Conservation (phyloP, 176 grass and related monocot species). For the Bothriochloa decipiens region DNA sequence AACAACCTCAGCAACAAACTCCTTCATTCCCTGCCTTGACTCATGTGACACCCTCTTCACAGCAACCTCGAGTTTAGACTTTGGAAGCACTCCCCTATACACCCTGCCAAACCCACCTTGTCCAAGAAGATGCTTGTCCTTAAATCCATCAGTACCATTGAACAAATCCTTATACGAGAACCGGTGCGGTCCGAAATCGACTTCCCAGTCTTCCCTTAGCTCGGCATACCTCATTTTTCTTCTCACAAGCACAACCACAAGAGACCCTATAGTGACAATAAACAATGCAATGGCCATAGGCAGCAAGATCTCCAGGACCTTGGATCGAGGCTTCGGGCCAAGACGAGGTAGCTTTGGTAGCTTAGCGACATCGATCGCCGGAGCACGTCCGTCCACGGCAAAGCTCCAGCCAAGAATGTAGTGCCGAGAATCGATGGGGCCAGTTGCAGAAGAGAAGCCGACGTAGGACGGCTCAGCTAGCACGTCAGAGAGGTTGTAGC, state of each 20-base stretch:
- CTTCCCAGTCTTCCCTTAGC: conserved; percentile 38
- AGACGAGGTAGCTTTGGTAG: conserved; percentile 47
- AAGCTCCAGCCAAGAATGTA: conserved; percentile 76
- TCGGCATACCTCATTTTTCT: conserved; percentile 19
- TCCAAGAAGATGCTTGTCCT: conserved; percentile 32
- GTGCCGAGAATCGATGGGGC: background rate
- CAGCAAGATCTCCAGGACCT: conserved; percentile 8
- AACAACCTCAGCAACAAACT: conserved; percentile 44
- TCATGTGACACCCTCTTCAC: conserved; percentile 47
- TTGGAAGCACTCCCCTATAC: conserved; percentile 34
- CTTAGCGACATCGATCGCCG: conserved; percentile 30
- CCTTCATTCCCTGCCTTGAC: conserved; percentile 40
- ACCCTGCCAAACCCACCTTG: conserved; percentile 39
- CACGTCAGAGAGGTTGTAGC: conserved; percentile 32
- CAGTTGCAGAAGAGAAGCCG: conserved; percentile 30
- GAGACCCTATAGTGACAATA: background rate
- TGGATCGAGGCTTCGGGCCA: background rate
- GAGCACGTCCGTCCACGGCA: conserved; percentile 40
- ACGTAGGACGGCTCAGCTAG: conserved; percentile 24
- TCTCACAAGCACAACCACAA: background rate
- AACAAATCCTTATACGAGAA: conserved; percentile 45
- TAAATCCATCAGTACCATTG: background rate
- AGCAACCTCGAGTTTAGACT: conserved; percentile 20
- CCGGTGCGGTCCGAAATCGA: conserved; percentile 35
- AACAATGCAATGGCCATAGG: background rate